Evolutionary conservation across 2,329 filamentous ascomycete genomes (phyloP).

Genomic region (Diplodia scrobiculata): DNA sequence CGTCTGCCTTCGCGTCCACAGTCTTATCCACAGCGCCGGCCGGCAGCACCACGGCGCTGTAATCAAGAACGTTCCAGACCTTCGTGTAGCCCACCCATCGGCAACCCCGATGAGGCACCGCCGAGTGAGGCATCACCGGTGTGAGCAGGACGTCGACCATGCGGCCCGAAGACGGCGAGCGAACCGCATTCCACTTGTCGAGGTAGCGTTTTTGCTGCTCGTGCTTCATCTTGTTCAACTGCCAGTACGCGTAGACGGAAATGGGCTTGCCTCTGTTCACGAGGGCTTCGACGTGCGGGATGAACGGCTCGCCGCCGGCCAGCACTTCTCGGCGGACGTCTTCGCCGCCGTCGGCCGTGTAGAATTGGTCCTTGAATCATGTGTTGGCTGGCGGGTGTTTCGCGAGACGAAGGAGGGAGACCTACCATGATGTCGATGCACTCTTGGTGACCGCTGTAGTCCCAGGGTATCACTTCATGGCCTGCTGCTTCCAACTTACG

Average conservation of each 20-base stretch:
- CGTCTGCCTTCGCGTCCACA: conserved; percentile 49
- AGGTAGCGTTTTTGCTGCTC: conserved; percentile 41
- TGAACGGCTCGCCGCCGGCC: conserved; percentile 41
- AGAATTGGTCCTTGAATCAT: conserved; percentile 11
- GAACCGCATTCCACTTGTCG: conserved; percentile 43
- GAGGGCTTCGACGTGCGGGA: conserved; percentile 35
- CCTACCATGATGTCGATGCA: conserved; percentile 24
- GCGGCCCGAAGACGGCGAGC: conserved; percentile 37
- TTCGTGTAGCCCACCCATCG: conserved; percentile 52
- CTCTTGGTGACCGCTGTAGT: conserved; percentile 39
- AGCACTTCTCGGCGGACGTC: conserved; percentile 8
- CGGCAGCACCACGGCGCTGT: conserved; percentile 57
- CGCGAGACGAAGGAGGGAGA: not conserved
- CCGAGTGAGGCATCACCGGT: conserved; percentile 45
- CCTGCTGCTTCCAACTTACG: conserved; percentile 36
- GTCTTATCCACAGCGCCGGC: conserved; percentile 58
- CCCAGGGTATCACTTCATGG: conserved; percentile 36
- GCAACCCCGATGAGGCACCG: conserved; percentile 47
- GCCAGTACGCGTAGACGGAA: conserved; percentile 39
- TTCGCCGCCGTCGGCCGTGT: conserved; percentile 12
- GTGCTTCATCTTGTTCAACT: conserved; percentile 34
- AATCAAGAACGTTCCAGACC: conserved; percentile 61
- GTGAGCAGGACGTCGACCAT: conserved; percentile 45
- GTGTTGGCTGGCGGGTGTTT: conserved; percentile 16
- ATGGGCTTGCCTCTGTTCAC: conserved; percentile 37